Evolutionary conservation across 139 green algal genomes (phyloP).

Genomic region (Raphidocelis subcapitata): DNA sequence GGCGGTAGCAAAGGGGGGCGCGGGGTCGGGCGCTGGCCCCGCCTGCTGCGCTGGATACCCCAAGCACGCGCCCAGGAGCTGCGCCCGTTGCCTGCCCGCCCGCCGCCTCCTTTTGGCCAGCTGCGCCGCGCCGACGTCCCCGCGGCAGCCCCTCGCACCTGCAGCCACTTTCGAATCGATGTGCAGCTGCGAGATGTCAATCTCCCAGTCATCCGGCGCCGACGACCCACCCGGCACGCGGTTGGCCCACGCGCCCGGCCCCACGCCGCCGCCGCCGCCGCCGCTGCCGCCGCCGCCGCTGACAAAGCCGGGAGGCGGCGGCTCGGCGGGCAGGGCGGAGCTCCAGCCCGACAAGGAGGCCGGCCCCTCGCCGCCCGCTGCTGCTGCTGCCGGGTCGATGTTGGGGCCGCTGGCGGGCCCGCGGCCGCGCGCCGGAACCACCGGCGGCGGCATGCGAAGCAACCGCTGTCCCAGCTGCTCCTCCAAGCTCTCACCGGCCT

Average conservation of each 20-base stretch:
- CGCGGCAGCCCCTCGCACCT: not conserved
- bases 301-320: not conserved
- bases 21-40: not conserved
- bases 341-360: not conserved
- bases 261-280: not conserved
- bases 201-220: conserved; percentile 92
- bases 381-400: conserved; percentile 16
- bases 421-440: conserved; percentile 5
- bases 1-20: not conserved
- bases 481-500: conserved; percentile 49
- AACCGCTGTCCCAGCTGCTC: conserved; percentile 76
- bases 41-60: no score
- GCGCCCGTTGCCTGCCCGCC: not conserved
- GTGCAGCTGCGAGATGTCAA: conserved; percentile 85
- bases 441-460: conserved; percentile 71
- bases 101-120: no score
- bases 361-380: not conserved
- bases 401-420: conserved; percentile 16
- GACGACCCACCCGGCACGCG: conserved; percentile 15
- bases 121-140: no score
- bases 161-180: conserved; percentile 88
- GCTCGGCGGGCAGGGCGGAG: not conserved
- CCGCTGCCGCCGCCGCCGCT: not conserved
- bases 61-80: not conserved
- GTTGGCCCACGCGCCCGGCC: not conserved